These are phyloP conservation scores for Astrephomene gubernaculifera DNA, from an alignment of 139 green algal species.

Conservation along the genomic window DNA sequence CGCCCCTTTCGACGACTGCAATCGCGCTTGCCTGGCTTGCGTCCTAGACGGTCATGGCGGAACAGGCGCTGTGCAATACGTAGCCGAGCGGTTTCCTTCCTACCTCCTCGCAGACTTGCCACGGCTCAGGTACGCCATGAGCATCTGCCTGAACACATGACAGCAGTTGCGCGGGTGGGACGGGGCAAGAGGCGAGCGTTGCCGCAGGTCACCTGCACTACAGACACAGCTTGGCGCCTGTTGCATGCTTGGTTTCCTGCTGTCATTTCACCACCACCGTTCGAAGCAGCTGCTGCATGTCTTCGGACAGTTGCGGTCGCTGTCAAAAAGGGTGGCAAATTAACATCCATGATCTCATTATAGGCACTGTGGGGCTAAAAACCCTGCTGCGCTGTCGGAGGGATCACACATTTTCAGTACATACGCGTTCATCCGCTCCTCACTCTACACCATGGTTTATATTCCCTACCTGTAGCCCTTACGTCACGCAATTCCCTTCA, in stretches of 20 bases:
- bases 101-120: conserved; percentile 24
- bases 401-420: background rate
- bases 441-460: too few relatives aligned
- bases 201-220: too few relatives aligned
- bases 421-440: too few relatives aligned
- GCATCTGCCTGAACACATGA: too few relatives aligned
- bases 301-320: background rate
- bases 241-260: too few relatives aligned
- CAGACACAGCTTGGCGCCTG: too few relatives aligned
- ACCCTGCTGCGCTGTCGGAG: conserved; percentile 6
- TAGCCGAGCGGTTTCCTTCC: conserved; percentile 28
- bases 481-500: background rate
- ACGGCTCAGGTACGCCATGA: conserved; percentile 14
- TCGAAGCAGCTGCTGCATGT: conserved; percentile 14
- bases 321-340: conserved; percentile 40
- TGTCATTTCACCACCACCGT: too few relatives aligned
- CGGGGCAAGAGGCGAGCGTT: too few relatives aligned
- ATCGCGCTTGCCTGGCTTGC: conserved; percentile 26
- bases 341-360: conserved; percentile 14
- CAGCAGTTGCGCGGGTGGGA: too few relatives aligned
- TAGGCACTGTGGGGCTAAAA: background rate
- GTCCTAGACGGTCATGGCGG: conserved; percentile 35
- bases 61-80: conserved; percentile 25
- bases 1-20: conserved; percentile 31
- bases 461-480: too few relatives aligned